These are phyloP conservation scores for Aeschynomene evenia DNA, from an alignment of 306 rosid species.

Conservation along the genomic window DNA sequence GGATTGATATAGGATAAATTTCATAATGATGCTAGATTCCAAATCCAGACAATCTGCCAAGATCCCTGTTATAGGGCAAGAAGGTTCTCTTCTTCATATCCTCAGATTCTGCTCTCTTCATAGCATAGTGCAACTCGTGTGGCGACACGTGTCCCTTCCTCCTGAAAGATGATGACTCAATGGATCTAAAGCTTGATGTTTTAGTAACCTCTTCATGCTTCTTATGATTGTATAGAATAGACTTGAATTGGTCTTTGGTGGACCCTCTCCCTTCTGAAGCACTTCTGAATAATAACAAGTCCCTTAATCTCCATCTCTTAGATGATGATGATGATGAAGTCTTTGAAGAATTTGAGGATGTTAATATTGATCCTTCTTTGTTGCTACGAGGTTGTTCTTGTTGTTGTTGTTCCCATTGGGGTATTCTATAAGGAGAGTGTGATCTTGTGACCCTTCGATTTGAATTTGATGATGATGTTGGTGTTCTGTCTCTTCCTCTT, in stretches of 20 bases:
- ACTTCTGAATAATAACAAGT: conserved; percentile 74
- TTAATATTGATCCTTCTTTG: conserved; percentile 4
- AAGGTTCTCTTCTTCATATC: conserved; percentile 83
- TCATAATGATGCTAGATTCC: too few relatives aligned
- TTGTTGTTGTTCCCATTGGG: conserved; percentile 44
- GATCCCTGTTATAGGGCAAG: conserved; percentile 86
- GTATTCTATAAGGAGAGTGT: conserved; percentile 66
- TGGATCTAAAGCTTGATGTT: conserved; percentile 52
- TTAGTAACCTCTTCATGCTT: conserved; percentile 49
- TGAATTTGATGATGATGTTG: conserved; percentile 34
- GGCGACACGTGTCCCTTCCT: conserved; percentile 54
- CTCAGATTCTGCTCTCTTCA: conserved; percentile 67
- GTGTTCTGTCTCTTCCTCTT: conserved; percentile 65
- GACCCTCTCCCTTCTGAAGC: conserved; percentile 87
- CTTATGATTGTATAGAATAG: conserved; percentile 35
- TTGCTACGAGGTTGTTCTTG: conserved; percentile 27
- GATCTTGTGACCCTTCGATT: conserved; percentile 69
- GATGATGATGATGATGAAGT: too few relatives aligned
- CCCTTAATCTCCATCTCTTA: conserved; percentile 74
- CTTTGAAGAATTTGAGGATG: conserved; percentile 31
- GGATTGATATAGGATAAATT: too few relatives aligned
- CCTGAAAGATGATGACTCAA: conserved; percentile 32
- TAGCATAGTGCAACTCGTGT: conserved; percentile 69
- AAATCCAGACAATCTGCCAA: conserved; percentile 68
- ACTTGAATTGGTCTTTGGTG: conserved; percentile 55